These are phyloP conservation scores for Myxozyma mucilagina DNA, from an alignment of 805 yeast species.

Conservation along the genomic window DNA sequence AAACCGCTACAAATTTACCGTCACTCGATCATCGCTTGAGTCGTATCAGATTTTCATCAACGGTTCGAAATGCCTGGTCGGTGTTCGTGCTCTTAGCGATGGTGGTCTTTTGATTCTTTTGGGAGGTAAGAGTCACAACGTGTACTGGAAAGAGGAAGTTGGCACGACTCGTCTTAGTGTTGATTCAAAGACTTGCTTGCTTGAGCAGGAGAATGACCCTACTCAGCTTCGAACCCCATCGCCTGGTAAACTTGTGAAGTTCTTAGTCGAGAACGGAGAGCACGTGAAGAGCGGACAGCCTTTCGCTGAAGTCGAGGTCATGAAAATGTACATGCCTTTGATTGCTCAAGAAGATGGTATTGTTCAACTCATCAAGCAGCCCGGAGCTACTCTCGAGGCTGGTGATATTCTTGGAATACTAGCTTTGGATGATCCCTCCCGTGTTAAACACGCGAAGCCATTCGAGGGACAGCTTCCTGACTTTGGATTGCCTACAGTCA, in stretches of 20 bases:
- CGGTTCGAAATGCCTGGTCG: slow-evolving; percentile 86
- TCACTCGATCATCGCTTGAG: slow-evolving; percentile 86
- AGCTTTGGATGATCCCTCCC: slow-evolving; percentile 93
- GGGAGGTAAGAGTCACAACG: slow-evolving; percentile 91
- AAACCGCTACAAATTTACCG: slow-evolving; percentile 88
- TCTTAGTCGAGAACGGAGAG: slow-evolving; percentile 92
- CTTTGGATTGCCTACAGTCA: slow-evolving; percentile 76
- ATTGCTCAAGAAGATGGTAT: slow-evolving; percentile 91
- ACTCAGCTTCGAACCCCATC: slow-evolving; percentile 98
- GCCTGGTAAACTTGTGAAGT: slow-evolving; percentile 95
- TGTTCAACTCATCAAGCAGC: slow-evolving; percentile 91
- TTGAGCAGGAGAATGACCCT: slow-evolving; percentile 96
- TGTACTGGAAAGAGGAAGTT: slow-evolving; percentile 98
- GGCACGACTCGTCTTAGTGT: slow-evolving; percentile 92
- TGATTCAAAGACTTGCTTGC: slow-evolving; percentile 89
- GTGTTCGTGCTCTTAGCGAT: slow-evolving; percentile 85
- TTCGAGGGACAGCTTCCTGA: slow-evolving; percentile 92
- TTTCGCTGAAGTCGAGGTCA: slow-evolving; percentile 97
- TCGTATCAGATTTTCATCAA: slow-evolving; percentile 86
- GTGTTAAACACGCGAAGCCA: slow-evolving; percentile 94
- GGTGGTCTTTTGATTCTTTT: slow-evolving; percentile 88
- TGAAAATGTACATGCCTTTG: slow-evolving; percentile 99
- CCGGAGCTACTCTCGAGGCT: slow-evolving; percentile 94
- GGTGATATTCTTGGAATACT: slow-evolving; percentile 96
- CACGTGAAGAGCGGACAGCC: slow-evolving; percentile 90